Conservation (phyloP, 148 eudicot genomes). For the Fagopyrum tataricum region DNA sequence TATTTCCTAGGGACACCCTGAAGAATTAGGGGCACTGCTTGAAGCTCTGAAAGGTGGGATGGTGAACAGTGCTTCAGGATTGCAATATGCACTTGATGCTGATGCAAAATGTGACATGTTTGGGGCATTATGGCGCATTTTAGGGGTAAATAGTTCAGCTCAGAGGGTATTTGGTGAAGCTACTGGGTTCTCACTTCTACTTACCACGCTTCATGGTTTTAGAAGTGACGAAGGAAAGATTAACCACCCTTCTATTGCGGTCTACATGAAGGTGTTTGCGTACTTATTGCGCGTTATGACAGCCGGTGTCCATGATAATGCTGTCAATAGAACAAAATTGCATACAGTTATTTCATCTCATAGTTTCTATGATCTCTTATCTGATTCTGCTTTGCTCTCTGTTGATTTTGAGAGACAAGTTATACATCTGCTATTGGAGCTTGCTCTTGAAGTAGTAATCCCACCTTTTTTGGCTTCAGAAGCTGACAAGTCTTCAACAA, state of each 20-base stretch:
- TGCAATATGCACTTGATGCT: constrained; percentile 63
- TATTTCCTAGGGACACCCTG: constrained; percentile 66
- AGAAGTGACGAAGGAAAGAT: constrained; percentile 52
- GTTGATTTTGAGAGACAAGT: constrained; percentile 91
- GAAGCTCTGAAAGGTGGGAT: constrained; percentile 90
- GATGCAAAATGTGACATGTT: constrained; percentile 92
- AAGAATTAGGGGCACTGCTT: constrained; percentile 80
- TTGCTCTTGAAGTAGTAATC: constrained; percentile 84
- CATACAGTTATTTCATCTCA: constrained; percentile 65
- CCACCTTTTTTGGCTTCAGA: constrained; percentile 74
- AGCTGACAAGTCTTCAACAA: constrained; percentile 26
- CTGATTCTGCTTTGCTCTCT: constrained; percentile 77
- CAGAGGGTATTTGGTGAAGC: constrained; percentile 98
- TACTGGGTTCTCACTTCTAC: constrained; percentile 86
- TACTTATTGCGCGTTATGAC: constrained; percentile 82
- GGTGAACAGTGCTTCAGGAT: constrained; percentile 76
- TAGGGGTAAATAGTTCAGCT: constrained; percentile 69
- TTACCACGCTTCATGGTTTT: constrained; percentile 80
- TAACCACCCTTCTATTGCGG: constrained; percentile 32
- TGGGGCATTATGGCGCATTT: constrained; percentile 92
- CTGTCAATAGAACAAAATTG: constrained; percentile 69
- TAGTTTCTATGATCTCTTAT: constrained; percentile 77
- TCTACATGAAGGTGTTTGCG: constrained; percentile 59
- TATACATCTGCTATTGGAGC: constrained; percentile 81
- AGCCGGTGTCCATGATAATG: constrained; percentile 72